Conservation (phyloP, 495 filamentous ascomycete species). For the Aspergillus haitiensis region DNA sequence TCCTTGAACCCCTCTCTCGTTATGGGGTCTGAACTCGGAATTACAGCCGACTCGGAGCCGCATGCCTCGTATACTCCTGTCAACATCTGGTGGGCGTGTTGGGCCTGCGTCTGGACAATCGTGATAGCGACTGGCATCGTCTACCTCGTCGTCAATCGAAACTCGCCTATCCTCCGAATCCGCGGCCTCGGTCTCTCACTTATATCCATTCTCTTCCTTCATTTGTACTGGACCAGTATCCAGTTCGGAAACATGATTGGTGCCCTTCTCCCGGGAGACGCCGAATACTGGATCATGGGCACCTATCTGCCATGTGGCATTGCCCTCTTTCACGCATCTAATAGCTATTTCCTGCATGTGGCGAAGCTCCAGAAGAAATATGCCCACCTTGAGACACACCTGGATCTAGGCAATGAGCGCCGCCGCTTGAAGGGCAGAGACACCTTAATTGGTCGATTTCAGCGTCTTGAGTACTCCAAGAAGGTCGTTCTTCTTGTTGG, state of each 20-base stretch:
- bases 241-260: constrained; percentile 63
- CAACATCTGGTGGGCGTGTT: constrained; percentile 38
- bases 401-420: background rate
- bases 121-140: constrained; percentile 52
- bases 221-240: constrained; percentile 61
- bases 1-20: constrained; percentile 12
- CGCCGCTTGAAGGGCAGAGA: constrained; percentile 12
- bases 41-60: constrained; percentile 33
- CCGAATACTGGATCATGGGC: constrained; percentile 75
- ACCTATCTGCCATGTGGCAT: constrained; percentile 68
- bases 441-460: constrained; percentile 31
- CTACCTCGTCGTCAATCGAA: constrained; percentile 56
- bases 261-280: constrained; percentile 54
- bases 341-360: constrained; percentile 64
- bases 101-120: constrained; percentile 53
- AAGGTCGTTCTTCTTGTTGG: constrained; percentile 32
- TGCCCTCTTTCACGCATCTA: constrained; percentile 69
- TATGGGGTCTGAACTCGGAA: constrained; percentile 43
- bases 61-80: constrained; percentile 28
- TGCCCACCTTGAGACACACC: constrained; percentile 20
- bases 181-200: constrained; percentile 61
- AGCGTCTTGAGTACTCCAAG: constrained; percentile 30
- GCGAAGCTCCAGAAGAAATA: constrained; percentile 48
- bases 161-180: constrained; percentile 60
- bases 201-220: constrained; percentile 58